Base-by-base conservation (phyloP, 2,329 filamentous ascomycete genomes). In the Claviceps monticola region DNA sequence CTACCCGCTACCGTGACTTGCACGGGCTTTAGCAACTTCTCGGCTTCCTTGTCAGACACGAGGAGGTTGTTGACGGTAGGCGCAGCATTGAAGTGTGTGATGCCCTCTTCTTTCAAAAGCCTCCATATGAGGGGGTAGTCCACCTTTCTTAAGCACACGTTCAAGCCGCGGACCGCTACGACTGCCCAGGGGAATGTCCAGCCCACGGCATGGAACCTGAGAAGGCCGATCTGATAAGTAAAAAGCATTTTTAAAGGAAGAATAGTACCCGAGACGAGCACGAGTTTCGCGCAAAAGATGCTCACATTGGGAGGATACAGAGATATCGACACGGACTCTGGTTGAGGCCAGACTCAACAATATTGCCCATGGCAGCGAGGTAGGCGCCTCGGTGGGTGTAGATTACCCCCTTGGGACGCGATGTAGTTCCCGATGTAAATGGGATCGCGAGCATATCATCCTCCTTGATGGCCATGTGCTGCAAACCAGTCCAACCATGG, bases 21-120 rank as follows among this genome's bases (percentile, higher is more conserved):
- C 9, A 97, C 89, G 0, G 82, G 79, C 1, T 80, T 69, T 0
- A 81, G 73, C 1, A 98, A 74, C 47, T 68, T 76, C 58, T 77
- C 78, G 2, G 93, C 91, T 65, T 89, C 83, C 42, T 83, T 76
- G 3, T 86, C 78, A 13, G 84, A 84, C 63, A 93, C 95, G 2
- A 98, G 79, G 1, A 97, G 71, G 0, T 91, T 98, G 66, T 97
- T 97, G 50, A 98, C 93, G 0, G 93, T 98, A 0, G 93, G 93
- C 0, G 91, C 93, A 1, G 91, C 91, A 62, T 91, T 95, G 71
- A 94, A 97, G 67, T 98, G 93, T 0, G 89, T 97, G 56, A 98
- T 85, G 6, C 79, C 74, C 67, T 97, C 87, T 50, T 88, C 79
- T 62, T 89, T 94, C 37, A 98, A 71, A 4, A 98, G 71, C 48